These are phyloP conservation scores for Penicilliopsis zonata DNA, from an alignment of 495 filamentous ascomycete species.

Conservation along the genomic window DNA sequence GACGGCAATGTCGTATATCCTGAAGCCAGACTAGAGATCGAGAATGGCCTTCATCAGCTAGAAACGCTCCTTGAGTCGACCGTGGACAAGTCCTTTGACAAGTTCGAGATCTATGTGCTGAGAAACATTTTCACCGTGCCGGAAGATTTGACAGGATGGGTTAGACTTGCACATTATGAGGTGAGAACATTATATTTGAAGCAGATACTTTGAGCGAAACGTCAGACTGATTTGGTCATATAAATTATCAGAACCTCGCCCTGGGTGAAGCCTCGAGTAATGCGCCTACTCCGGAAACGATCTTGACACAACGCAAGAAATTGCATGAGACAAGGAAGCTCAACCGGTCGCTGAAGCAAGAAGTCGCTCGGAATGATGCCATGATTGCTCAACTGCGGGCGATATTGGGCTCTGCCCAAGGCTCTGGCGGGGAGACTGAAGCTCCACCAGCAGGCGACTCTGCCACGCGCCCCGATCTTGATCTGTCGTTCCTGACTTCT, in stretches of 20 bases:
- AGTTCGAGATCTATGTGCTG: slow-evolving; percentile 72
- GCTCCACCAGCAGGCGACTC: slow-evolving; percentile 3
- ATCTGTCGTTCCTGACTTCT: slow-evolving; percentile 42
- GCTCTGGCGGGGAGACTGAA: slow-evolving; percentile 10
- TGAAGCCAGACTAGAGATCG: slow-evolving; percentile 66
- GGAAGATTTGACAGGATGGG: slow-evolving; percentile 59
- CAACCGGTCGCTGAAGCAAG: slow-evolving; percentile 58
- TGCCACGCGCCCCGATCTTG: slow-evolving; percentile 16
- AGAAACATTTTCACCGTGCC: slow-evolving; percentile 78
- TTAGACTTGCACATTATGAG: slow-evolving; percentile 78
- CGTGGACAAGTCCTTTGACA: slow-evolving; percentile 69
- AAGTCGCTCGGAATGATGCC: slow-evolving; percentile 62
- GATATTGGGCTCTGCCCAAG: slow-evolving; percentile 31
- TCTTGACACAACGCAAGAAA: slow-evolving; percentile 60
- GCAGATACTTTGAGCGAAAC: not conserved
- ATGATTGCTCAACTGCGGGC: slow-evolving; percentile 53
- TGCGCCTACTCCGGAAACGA: slow-evolving; percentile 47
- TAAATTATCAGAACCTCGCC: slow-evolving; percentile 19
- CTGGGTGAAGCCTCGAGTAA: slow-evolving; percentile 17
- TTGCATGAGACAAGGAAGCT: slow-evolving; percentile 73
- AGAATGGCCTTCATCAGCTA: slow-evolving; percentile 80
- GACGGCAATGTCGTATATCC: slow-evolving; percentile 41
- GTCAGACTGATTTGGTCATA: not conserved
- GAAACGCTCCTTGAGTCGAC: slow-evolving; percentile 85
- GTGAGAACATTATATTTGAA: slow-evolving; percentile 29